Conservation (phyloP, 805 yeast genomes). For the Candida vartiovaarae region DNA sequence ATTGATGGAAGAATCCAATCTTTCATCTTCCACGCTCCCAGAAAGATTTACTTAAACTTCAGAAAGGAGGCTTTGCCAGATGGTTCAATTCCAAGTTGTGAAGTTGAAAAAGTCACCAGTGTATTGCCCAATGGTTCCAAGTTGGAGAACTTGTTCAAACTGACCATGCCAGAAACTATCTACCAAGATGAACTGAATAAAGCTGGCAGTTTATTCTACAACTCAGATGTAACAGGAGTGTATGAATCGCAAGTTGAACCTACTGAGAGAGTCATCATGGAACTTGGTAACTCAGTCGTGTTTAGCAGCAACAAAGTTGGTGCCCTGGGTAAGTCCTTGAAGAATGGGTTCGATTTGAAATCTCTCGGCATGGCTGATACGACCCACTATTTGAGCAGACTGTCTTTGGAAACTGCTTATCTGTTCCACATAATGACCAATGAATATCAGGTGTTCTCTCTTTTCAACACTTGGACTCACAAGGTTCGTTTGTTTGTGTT, state of each 20-base stretch:
- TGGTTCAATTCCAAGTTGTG: slow-evolving; percentile 40
- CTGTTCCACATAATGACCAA: slow-evolving; percentile 63
- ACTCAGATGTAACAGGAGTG: slow-evolving; percentile 54
- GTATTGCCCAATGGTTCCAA: slow-evolving; percentile 63
- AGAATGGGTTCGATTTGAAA: slow-evolving; percentile 70
- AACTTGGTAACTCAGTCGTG: slow-evolving; percentile 65
- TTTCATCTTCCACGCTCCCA: slow-evolving; percentile 66
- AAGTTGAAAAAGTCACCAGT: slow-evolving; percentile 51
- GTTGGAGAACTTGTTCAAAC: slow-evolving; percentile 42
- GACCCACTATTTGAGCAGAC: slow-evolving; percentile 46
- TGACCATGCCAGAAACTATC: slow-evolving; percentile 60
- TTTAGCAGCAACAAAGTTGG: slow-evolving; percentile 73
- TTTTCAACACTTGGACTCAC: slow-evolving; percentile 59
- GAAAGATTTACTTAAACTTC: slow-evolving; percentile 50
- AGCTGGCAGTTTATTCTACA: slow-evolving; percentile 57
- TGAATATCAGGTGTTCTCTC: slow-evolving; percentile 65
- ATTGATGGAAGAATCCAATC: slow-evolving; percentile 70
- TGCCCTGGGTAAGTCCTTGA: slow-evolving; percentile 76
- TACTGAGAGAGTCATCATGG: slow-evolving; percentile 68
- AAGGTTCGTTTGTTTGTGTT: slow-evolving; percentile 46
- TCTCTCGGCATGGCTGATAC: slow-evolving; percentile 42
- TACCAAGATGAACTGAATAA: slow-evolving; percentile 50
- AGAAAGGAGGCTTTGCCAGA: slow-evolving; percentile 30
- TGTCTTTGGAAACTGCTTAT: slow-evolving; percentile 53
- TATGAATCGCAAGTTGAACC: slow-evolving; percentile 70